Conservation (phyloP, 2,329 filamentous ascomycete species). For the Akanthomyces lecanii region DNA sequence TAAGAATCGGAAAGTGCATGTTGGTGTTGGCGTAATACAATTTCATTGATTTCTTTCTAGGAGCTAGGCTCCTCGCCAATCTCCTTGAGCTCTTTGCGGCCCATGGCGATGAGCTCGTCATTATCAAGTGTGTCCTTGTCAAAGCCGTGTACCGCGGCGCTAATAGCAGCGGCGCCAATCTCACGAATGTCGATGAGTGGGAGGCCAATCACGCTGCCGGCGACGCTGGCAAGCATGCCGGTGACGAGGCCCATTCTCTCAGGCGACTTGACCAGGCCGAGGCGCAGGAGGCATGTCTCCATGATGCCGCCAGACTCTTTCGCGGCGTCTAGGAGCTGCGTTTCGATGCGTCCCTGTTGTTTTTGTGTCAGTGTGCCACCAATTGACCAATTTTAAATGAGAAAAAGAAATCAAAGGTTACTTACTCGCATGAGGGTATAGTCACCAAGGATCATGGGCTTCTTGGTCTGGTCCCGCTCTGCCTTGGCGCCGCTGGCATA, state of each 20-base stretch:
- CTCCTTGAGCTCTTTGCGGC: conserved; percentile 7
- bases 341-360: conserved; percentile 42
- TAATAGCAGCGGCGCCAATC: conserved; percentile 5
- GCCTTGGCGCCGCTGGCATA: conserved; percentile 45
- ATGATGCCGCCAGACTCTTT: conserved; percentile 34
- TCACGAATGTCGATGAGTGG: conserved; percentile 11
- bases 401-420: not conserved
- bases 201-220: not conserved
- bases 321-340: conserved; percentile 37
- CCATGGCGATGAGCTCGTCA: conserved; percentile 11
- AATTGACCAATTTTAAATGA: too few relatives aligned
- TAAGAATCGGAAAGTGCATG: not conserved
- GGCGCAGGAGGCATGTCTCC: conserved; percentile 38
- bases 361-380: not conserved
- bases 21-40: not conserved
- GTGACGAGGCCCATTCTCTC: conserved; percentile 6
- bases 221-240: not conserved
- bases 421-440: conserved; percentile 46
- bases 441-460: conserved; percentile 34
- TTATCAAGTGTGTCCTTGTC: conserved; percentile 14
- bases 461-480: conserved; percentile 43
- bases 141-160: conserved; percentile 6
- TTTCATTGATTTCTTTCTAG: not conserved
- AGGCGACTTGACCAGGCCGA: conserved; percentile 36
- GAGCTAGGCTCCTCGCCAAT: conserved; percentile 1